These are phyloP conservation scores for Nothophoma quercina DNA, from an alignment of 2,329 filamentous ascomycete species.

Conservation along the genomic window DNA sequence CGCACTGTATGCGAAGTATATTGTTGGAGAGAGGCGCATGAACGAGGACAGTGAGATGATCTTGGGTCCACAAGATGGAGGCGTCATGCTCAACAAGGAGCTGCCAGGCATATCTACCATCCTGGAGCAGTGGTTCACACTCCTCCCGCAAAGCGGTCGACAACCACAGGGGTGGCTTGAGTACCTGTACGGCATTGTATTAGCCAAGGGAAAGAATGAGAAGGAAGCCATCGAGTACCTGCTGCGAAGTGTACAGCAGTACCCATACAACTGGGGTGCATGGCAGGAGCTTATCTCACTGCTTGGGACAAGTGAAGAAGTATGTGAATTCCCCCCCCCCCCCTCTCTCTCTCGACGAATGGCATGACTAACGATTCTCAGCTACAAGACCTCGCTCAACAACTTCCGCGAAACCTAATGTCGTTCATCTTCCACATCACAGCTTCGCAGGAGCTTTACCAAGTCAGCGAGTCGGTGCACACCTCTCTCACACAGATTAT, in stretches of 20 bases:
- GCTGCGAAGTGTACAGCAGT: slow-evolving; percentile 85
- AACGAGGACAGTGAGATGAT: slow-evolving; percentile 98
- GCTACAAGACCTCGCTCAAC: slow-evolving; percentile 48
- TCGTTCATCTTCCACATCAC: slow-evolving; percentile 94
- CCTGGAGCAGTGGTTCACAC: slow-evolving; percentile 81
- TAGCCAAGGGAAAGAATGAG: slow-evolving; percentile 91
- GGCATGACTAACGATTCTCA: background rate
- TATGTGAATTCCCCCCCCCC: too few species aligned
- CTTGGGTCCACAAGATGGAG: slow-evolving; percentile 88
- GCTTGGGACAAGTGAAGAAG: slow-evolving; percentile 80
- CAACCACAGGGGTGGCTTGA: slow-evolving; percentile 92
- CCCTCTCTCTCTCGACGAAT: too few species aligned
- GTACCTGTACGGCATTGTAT: slow-evolving; percentile 87
- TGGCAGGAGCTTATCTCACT: slow-evolving; percentile 92
- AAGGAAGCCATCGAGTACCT: slow-evolving; percentile 84
- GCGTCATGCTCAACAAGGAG: slow-evolving; percentile 85
- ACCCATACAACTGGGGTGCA: slow-evolving; percentile 95
- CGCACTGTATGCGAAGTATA: slow-evolving; percentile 88
- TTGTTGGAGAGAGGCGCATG: slow-evolving; percentile 94
- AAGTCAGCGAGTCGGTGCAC: slow-evolving; percentile 78
- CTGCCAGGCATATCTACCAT: slow-evolving; percentile 76
- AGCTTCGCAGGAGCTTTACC: slow-evolving; percentile 89
- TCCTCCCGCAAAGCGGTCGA: slow-evolving; percentile 64
- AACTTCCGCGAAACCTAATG: slow-evolving; percentile 88
- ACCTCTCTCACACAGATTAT: slow-evolving; percentile 79